Evolutionary conservation across 768 basidiomycete species (phyloP).

Genomic region (Megacollybia marginata): DNA sequence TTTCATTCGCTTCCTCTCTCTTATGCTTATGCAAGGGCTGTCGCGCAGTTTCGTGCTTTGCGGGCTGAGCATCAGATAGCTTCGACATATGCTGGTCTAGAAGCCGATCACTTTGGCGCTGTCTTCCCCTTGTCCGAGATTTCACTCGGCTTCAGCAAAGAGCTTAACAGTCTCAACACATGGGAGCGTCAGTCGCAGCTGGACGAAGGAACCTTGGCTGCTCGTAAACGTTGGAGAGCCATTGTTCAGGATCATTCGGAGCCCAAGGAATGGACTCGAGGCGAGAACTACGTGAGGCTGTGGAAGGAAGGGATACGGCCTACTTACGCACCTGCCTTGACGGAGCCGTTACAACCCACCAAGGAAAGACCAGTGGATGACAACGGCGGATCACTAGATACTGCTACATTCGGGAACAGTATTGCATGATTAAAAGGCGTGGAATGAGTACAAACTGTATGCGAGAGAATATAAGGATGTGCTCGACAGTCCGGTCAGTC

Average conservation of each 20-base stretch:
- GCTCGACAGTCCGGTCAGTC: too few species aligned
- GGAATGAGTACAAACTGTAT: too few species aligned
- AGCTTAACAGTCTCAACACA: conserved; percentile 53
- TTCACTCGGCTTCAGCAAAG: conserved; percentile 51
- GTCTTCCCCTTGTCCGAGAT: conserved; percentile 54
- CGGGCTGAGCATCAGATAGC: conserved; percentile 80
- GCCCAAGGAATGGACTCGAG: conserved; percentile 59
- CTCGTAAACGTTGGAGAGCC: conserved; percentile 74
- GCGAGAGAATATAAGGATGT: too few species aligned
- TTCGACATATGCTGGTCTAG: conserved; percentile 65
- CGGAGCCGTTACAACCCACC: conserved; percentile 24
- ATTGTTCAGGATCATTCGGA: conserved; percentile 41
- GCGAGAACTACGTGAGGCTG: conserved; percentile 61
- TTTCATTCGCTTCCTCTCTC: conserved; percentile 58
- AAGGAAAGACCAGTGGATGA: neutral
- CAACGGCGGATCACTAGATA: too few species aligned
- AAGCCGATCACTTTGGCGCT: conserved; percentile 74
- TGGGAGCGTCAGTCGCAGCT: conserved; percentile 49
- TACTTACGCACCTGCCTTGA: conserved; percentile 52
- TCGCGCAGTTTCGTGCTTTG: conserved; percentile 83
- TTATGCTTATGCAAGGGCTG: conserved; percentile 71
- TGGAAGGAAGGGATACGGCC: conserved; percentile 69
- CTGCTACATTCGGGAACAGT: too few species aligned
- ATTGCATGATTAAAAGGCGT: too few species aligned
- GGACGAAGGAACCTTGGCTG: conserved; percentile 53